These are phyloP conservation scores for Melaleuca alternifolia DNA, from an alignment of 345 rosid genomes.

Conservation along the genomic window DNA sequence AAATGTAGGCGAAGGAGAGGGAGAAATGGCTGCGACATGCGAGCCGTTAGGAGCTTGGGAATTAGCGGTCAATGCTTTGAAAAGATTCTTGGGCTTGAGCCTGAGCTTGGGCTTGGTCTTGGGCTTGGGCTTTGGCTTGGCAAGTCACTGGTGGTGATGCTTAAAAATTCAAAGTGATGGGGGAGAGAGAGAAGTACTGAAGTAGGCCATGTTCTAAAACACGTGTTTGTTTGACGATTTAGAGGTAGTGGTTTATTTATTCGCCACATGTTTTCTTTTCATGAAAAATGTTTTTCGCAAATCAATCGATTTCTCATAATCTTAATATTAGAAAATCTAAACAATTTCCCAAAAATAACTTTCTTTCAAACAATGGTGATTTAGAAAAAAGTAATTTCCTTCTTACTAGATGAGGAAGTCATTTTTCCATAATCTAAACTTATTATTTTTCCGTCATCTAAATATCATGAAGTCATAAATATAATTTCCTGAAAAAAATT, in stretches of 20 bases:
- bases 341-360: not conserved
- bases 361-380: not conserved
- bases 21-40: not conserved
- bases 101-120: not conserved
- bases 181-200: not conserved
- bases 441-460: not conserved
- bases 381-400: not conserved
- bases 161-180: not conserved
- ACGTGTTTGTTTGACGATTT: too few species aligned
- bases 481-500: fast-evolving
- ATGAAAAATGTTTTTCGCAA: too few species aligned
- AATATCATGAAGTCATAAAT: not conserved
- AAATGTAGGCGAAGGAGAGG: not conserved
- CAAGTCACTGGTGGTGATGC: not conserved
- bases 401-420: fast-evolving
- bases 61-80: slow-evolving; percentile 1
- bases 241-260: too few species aligned
- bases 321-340: fast-evolving
- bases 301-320: not conserved
- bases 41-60: not conserved
- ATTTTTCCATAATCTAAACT: not conserved
- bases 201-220: too few species aligned
- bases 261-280: not conserved
- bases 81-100: not conserved
- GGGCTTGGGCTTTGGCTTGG: too few species aligned